Base-by-base conservation (phyloP, 768 basidiomycete genomes). In the Lentinula detonsa region DNA sequence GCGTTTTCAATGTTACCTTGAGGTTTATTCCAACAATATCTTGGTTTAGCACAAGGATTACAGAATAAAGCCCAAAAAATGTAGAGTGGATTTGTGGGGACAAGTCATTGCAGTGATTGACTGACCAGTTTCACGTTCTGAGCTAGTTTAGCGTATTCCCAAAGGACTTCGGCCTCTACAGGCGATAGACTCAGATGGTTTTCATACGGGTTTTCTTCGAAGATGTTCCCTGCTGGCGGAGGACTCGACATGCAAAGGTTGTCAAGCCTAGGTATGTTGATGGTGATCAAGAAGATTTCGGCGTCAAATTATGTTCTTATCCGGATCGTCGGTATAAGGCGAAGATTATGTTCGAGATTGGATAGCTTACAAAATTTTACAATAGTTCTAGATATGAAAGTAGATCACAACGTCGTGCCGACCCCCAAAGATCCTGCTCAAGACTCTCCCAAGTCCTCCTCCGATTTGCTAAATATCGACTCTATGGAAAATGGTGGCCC, bases 61-160 rank as follows among this genome's bases (percentile, higher is more conserved):
- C 13, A 39, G 37, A 39, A 39, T 39, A 1, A 39, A 39, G 37
- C 37, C 9, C 50, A 18, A 13, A 43, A 18, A 43, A 48, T 33
- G 35, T 49, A 13, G 43, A 59, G 39, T 48, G 35, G 53, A 33
- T 9, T 37, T 42, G 37, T 4, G 54, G 57, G 37, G 15, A 23
- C 28, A 28, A 28, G 28, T 28, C 28, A 28, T 28, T 28, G 28
- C 28, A 28, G 28, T 28, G 28, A 28, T 3, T 39, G 37, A 74
- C 85, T 63, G 64, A 95, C 95, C 71, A 81, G 77, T 71, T 88
- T 91, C 65, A 95, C 76, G 70, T 92, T 85, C 54, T 90, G 84
- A 0, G 89, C 86, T 16, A 96, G 79, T 67, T 93, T 93, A 34
- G 92, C 91, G 70, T 96, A 96, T 71, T 97, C 94, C 91, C 92